Percentiles rank a stretch among this genome's conserved stretches.
These are phyloP conservation scores for Aspergillus sp. DNA, from an alignment of 2,329 filamentous ascomycete species.

Conservation along the genomic window DNA sequence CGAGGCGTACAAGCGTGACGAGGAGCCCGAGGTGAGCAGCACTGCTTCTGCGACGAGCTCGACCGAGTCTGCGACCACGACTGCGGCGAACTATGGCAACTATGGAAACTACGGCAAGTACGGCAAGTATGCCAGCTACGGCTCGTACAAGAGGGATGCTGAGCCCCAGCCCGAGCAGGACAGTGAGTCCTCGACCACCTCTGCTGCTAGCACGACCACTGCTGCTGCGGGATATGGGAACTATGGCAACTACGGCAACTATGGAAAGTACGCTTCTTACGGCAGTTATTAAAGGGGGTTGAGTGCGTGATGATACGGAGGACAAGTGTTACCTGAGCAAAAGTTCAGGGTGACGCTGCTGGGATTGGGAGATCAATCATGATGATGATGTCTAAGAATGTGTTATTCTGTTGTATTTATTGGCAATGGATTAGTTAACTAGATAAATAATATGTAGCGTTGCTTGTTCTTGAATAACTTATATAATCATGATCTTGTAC, in stretches of 20 bases:
- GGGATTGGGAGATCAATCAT: no score
- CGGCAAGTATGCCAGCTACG: constrained; percentile 5
- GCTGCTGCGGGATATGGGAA: constrained; percentile 4
- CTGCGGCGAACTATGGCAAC: constrained; percentile 12
- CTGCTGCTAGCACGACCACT: constrained; percentile 2
- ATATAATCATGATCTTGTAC: not conserved
- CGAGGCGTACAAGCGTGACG: constrained; percentile 2
- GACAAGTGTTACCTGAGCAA: no score
- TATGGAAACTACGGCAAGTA: constrained; percentile 23
- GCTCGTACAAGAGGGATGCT: constrained; percentile 4
- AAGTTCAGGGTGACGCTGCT: no score
- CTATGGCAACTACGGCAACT: constrained; percentile 14
- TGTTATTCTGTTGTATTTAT: not conserved
- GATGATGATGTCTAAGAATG: not conserved
- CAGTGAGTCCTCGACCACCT: not conserved
- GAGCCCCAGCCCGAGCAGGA: constrained; percentile 4
- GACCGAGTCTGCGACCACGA: not conserved
- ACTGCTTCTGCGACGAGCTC: not conserved
- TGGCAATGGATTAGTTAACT: not conserved
- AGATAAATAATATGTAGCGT: not conserved
- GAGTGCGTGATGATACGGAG: no score
- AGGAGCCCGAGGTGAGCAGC: not conserved
- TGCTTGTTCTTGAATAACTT: not conserved
- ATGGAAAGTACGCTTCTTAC: constrained; percentile 17
- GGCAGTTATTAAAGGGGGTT: not conserved